phyloP scores from a whole-genome alignment of 2,329 filamentous ascomycete genomes.

The Capronia epimyces region DNA sequence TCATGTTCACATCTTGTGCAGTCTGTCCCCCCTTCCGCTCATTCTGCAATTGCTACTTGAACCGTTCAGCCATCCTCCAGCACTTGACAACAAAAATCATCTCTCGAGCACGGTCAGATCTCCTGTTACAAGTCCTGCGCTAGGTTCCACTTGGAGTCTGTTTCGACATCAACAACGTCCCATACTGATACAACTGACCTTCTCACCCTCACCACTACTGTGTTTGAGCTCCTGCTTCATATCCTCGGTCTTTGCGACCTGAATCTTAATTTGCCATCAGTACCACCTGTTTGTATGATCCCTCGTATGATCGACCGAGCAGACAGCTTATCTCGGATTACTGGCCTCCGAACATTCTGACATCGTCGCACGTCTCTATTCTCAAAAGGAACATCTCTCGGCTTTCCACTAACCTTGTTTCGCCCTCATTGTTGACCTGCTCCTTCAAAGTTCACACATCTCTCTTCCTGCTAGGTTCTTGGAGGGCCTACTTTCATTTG shows the following conservation, averaged over 20 bases:
- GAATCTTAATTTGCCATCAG: conserved; percentile 21
- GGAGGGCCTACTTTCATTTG: background rate
- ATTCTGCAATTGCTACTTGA: background rate
- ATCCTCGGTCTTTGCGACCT: conserved; percentile 3
- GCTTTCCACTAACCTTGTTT: conserved; percentile 9
- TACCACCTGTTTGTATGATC: conserved; percentile 18
- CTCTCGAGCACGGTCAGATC: background rate
- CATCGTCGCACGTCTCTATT: conserved; percentile 5
- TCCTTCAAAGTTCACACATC: background rate
- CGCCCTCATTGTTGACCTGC: background rate
- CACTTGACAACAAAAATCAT: background rate
- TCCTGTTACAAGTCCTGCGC: conserved; percentile 25
- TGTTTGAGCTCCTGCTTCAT: conserved; percentile 26
- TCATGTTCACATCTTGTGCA: background rate
- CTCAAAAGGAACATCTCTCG: conserved; percentile 21
- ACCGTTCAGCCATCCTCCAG: background rate
- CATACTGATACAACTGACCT: conserved; percentile 14
- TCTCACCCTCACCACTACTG: conserved; percentile 3
- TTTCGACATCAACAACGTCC: conserved; percentile 17
- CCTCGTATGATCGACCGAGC: conserved; percentile 14
- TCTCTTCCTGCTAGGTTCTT: background rate
- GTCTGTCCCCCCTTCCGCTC: background rate
- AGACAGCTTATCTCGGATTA: conserved; percentile 13
- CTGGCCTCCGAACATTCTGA: conserved; percentile 13
- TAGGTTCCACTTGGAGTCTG: conserved; percentile 21